Evolutionary conservation across 257 asterid genomes (phyloP).

Genomic region (Solanum ossicruentum): DNA sequence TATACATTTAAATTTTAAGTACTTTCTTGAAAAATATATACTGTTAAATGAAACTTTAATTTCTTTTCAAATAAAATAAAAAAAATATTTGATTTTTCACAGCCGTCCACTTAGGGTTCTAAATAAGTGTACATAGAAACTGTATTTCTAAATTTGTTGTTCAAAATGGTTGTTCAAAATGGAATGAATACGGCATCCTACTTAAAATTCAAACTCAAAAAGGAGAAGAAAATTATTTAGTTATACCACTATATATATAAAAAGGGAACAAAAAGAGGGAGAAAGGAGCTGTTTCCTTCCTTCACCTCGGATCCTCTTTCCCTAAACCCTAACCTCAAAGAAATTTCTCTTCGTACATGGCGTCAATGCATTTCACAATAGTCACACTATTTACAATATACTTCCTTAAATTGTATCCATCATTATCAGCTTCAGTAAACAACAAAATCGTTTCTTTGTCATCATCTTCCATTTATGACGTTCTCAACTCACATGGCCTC

Average conservation of each 20-base stretch:
- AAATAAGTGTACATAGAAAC: background rate
- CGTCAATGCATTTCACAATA: background rate
- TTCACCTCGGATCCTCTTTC: background rate
- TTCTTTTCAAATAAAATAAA: no score
- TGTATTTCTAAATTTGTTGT: background rate
- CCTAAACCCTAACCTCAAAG: constrained; percentile 9
- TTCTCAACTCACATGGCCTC: constrained; percentile 42
- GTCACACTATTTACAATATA: background rate
- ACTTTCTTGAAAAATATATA: no score
- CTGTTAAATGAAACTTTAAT: no score
- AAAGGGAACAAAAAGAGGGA: background rate
- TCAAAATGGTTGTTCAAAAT: background rate
- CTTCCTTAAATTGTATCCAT: background rate
- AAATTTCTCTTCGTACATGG: constrained; percentile 1
- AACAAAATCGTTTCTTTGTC: background rate
- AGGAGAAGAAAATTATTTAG: background rate
- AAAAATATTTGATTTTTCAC: background rate
- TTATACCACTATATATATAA: background rate
- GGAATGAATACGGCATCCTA: background rate
- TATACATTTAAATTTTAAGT: no score
- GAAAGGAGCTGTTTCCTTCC: background rate
- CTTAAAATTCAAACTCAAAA: background rate
- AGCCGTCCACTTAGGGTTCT: background rate
- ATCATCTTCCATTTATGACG: constrained; percentile 31
- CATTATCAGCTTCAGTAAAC: background rate